Evolutionary conservation across 2,329 filamentous ascomycete species (phyloP).

Genomic region (Diaporthe ilicicola): DNA sequence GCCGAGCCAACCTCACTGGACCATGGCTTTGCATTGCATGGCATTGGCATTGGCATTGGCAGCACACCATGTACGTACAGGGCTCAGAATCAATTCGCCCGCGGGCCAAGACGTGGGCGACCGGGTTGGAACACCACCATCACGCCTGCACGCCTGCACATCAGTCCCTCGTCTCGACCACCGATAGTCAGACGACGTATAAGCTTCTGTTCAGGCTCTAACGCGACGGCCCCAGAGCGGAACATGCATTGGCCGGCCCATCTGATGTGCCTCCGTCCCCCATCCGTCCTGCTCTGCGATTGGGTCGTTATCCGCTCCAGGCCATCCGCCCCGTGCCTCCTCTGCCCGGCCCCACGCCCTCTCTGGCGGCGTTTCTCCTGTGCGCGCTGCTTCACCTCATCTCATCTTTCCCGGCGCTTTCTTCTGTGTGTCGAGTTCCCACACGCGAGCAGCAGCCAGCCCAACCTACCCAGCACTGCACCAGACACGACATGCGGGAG

Average conservation of each 20-base stretch:
- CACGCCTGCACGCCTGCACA: background rate
- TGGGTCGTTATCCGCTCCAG: constrained; percentile 18
- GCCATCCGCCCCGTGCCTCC: constrained; percentile 15
- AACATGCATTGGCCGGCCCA: constrained; percentile 8
- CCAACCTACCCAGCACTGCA: background rate
- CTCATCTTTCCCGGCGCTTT: background rate
- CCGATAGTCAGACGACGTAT: background rate
- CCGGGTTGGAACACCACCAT: background rate
- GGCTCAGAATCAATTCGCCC: background rate
- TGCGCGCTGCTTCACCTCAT: constrained; percentile 7
- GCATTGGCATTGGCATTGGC: background rate
- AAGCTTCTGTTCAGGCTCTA: constrained; percentile 13
- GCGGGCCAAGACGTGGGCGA: background rate
- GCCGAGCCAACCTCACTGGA: background rate
- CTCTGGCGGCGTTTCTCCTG: constrained; percentile 11
- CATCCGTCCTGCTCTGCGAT: constrained; percentile 9
- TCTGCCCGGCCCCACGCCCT: background rate
- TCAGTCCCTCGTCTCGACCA: constrained; percentile 10
- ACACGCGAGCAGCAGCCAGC: background rate
- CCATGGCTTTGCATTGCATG: background rate
- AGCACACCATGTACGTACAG: background rate
- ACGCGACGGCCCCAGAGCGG: background rate
- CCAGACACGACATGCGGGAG: background rate
- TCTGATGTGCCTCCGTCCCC: background rate
- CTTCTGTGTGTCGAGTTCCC: background rate